These are phyloP conservation scores for Alnus glutinosa DNA, from an alignment of 306 rosid species.

Conservation along the genomic window DNA sequence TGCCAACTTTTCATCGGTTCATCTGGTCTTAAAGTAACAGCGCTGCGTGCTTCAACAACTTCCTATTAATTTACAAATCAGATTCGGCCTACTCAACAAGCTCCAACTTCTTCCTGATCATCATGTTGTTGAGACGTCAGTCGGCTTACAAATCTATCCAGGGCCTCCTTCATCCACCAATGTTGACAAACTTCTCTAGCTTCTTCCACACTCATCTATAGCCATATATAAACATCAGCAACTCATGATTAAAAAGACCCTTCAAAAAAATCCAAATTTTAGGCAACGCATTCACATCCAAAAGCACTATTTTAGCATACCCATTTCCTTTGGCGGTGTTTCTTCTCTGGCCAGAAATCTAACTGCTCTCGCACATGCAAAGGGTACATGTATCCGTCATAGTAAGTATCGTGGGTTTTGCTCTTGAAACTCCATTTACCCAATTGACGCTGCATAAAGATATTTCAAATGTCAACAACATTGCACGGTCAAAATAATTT, in stretches of 20 bases:
- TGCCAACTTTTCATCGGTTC: slow-evolving; percentile 12
- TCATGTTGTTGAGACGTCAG: slow-evolving; percentile 42
- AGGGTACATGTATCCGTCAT: slow-evolving; percentile 95
- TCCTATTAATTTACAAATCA: slow-evolving; percentile 36
- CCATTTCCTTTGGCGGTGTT: slow-evolving; percentile 74
- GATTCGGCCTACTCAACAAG: slow-evolving; percentile 14
- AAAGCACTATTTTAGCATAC: slow-evolving; percentile 36
- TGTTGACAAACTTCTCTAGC: slow-evolving; percentile 85
- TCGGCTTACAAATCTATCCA: slow-evolving; percentile 64
- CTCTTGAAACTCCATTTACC: slow-evolving; percentile 96
- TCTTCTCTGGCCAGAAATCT: slow-evolving; percentile 88
- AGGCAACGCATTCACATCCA: background rate
- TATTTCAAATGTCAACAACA: background rate
- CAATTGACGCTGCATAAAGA: slow-evolving; percentile 53
- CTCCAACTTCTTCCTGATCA: slow-evolving; percentile 22
- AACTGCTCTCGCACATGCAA: slow-evolving; percentile 74
- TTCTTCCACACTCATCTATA: slow-evolving; percentile 70
- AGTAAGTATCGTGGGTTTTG: slow-evolving; percentile 65
- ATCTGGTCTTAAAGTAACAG: slow-evolving; percentile 17
- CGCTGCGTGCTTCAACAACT: slow-evolving; percentile 22
- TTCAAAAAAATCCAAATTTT: background rate
- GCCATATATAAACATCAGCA: slow-evolving; percentile 8
- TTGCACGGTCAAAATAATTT: background rate
- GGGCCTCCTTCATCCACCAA: slow-evolving; percentile 97
- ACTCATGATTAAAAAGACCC: background rate